Base-by-base conservation (phyloP, 345 rosid genomes). In the Hibiscus trionum region DNA sequence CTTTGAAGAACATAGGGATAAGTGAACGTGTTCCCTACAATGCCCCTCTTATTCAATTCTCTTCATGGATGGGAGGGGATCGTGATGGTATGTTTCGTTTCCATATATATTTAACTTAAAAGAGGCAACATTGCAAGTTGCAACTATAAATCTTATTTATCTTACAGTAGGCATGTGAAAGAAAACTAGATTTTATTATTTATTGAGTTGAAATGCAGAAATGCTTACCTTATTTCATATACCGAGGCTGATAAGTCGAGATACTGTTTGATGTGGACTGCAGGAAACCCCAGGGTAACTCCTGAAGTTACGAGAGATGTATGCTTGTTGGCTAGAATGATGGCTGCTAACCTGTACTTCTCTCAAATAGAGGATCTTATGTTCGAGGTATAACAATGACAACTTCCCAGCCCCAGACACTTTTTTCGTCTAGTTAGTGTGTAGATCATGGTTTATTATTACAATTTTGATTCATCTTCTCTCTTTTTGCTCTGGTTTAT, bases 11-110 rank as follows among this genome's bases (percentile, higher is more conserved):
- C 84, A 86, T 95, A 39, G 99, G 99, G 67, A 90, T 92, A 61
- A 87, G 83, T 42, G 97, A 94, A 75, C 91, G 97, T n/a, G 86
- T 95, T 79, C 99, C 99, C 58, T 95, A 95, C 79, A 95, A 95
- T 70, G 99, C 97, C 1, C 99, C 99, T 68, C 91, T 94, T 27
- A 94, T 94, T 73, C 97, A 94, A 24, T 94, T 94, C 82, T 92
- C 97, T 53, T 95, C 99, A 39, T 95, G 99, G 99, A 94, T 95
- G 99, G 99, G 99, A 9, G 99, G 99, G 17, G 97, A 95, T 71
- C 99, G 97, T 80, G 97, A 95, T 80, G 99, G 97, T 94, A 76
- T 4, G 75, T 70, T 73, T 70, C 56, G 77, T 37, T 52, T 47
- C 52, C 24, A 33, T 35, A 10, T 56, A 24, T 46, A 16, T 62